Conservation (phyloP, 805 yeast species). For the Suhomyces vadensis region DNA sequence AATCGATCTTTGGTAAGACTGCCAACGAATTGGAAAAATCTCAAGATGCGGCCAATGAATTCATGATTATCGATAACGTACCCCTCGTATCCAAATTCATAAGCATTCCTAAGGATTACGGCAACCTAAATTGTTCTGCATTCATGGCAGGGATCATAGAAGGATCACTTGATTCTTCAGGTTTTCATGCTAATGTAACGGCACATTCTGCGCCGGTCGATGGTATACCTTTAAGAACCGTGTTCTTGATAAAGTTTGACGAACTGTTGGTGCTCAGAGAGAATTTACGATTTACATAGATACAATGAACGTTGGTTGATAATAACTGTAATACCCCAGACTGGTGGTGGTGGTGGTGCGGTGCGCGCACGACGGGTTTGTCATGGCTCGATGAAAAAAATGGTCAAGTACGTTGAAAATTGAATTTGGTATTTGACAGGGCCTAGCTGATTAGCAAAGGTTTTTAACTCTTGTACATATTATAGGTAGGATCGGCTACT, state of each 20-base stretch:
- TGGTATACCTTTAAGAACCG: constrained; percentile 63
- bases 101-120: constrained; percentile 76
- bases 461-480: background rate
- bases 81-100: constrained; percentile 74
- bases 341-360: too few relatives aligned
- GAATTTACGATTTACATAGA: constrained; percentile 34
- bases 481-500: background rate
- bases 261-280: constrained; percentile 57
- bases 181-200: constrained; percentile 73
- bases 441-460: background rate
- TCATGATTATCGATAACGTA: constrained; percentile 75
- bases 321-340: background rate
- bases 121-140: constrained; percentile 76
- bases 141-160: constrained; percentile 84
- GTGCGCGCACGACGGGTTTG: constrained; percentile 2
- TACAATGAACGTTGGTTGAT: background rate
- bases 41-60: constrained; percentile 66
- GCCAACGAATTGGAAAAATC: constrained; percentile 77
- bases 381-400: background rate
- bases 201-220: constrained; percentile 76
- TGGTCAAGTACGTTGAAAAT: too few relatives aligned
- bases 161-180: constrained; percentile 73
- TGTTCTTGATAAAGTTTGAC: constrained; percentile 72
- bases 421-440: too few relatives aligned
- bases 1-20: constrained; percentile 64